Evolutionary conservation across 345 rosid genomes (phyloP).

Genomic region (Sapria himalayana): DNA sequence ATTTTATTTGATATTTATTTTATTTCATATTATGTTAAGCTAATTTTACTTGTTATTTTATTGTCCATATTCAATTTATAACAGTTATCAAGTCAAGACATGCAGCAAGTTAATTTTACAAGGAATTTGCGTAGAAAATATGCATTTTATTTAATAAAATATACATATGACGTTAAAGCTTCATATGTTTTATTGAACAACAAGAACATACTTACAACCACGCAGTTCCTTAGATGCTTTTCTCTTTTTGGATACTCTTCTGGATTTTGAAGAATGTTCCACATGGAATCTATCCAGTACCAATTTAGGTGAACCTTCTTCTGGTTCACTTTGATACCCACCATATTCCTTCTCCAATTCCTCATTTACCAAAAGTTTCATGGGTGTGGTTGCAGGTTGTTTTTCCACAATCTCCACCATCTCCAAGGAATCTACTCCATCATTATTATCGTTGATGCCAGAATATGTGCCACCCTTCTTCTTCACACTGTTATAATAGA

Average conservation of each 20-base stretch:
- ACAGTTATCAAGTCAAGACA: too few relatives aligned
- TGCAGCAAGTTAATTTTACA: too few relatives aligned
- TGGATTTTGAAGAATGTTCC: conserved; percentile 16
- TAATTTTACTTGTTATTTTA: too few relatives aligned
- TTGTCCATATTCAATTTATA: too few relatives aligned
- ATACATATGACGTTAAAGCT: too few relatives aligned
- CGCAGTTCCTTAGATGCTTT: conserved; percentile 35
- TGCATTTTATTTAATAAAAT: too few relatives aligned
- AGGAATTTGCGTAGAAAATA: too few relatives aligned
- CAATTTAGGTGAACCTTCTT: conserved; percentile 21
- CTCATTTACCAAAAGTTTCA: conserved; percentile 40
- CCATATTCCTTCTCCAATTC: conserved; percentile 46
- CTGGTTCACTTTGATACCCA: conserved; percentile 41
- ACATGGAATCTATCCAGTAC: conserved; percentile 8
- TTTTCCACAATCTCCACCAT: conserved; percentile 21
- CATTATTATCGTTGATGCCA: conserved; percentile 13
- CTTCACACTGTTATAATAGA: conserved; percentile 27
- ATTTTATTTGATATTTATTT: too few relatives aligned
- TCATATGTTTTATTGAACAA: too few relatives aligned
- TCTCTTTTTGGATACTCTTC: conserved; percentile 41
- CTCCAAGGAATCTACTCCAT: conserved; percentile 14
- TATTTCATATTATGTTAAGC: too few relatives aligned
- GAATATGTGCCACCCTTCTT: conserved; percentile 19
- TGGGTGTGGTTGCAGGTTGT: conserved; percentile 11
- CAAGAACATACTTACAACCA: conserved; percentile 44